Percentiles rank a stretch among this genome's conserved stretches.
phyloP scores from a whole-genome alignment of 2,329 filamentous ascomycete species.

The Teratosphaeria viscida region DNA sequence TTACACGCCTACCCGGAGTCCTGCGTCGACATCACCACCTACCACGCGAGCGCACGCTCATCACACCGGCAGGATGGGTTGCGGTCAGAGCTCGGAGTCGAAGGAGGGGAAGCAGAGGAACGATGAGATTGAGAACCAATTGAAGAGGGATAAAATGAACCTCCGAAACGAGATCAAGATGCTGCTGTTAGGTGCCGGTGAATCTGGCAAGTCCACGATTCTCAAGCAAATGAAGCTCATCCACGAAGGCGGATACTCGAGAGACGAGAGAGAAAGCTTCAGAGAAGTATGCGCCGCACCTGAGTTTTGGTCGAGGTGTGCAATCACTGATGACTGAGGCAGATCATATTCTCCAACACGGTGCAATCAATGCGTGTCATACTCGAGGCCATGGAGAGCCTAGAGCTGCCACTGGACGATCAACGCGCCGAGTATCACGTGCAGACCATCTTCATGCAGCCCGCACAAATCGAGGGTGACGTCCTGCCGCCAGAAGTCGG shows the following conservation, averaged over 20 bases:
- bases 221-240: slow-evolving; percentile 99
- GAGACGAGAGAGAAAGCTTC: slow-evolving; percentile 66
- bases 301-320: not conserved
- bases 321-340: slow-evolving; percentile 2
- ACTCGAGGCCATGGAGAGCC: slow-evolving; percentile 57
- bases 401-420: slow-evolving; percentile 75
- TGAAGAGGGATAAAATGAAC: slow-evolving; percentile 97
- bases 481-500: slow-evolving; percentile 90
- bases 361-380: slow-evolving; percentile 63
- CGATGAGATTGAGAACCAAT: slow-evolving; percentile 99
- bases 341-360: slow-evolving; percentile 61
- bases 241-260: slow-evolving; percentile 95
- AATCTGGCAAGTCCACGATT: slow-evolving; percentile 92
- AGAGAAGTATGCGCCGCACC: slow-evolving; percentile 37
- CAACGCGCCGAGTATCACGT: slow-evolving; percentile 93
- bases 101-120: slow-evolving; percentile 99
- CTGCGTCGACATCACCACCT: not conserved
- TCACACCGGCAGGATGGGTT: slow-evolving; percentile 72
- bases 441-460: slow-evolving; percentile 98
- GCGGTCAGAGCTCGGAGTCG: slow-evolving; percentile 98
- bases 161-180: slow-evolving; percentile 99
- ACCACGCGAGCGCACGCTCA: not conserved
- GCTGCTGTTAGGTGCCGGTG: slow-evolving; percentile 95
- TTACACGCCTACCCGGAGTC: not conserved
- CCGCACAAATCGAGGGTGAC: slow-evolving; percentile 90